Conservation (phyloP, 192 early-diverging fungal genomes). For the Mortierella hygrophila region DNA sequence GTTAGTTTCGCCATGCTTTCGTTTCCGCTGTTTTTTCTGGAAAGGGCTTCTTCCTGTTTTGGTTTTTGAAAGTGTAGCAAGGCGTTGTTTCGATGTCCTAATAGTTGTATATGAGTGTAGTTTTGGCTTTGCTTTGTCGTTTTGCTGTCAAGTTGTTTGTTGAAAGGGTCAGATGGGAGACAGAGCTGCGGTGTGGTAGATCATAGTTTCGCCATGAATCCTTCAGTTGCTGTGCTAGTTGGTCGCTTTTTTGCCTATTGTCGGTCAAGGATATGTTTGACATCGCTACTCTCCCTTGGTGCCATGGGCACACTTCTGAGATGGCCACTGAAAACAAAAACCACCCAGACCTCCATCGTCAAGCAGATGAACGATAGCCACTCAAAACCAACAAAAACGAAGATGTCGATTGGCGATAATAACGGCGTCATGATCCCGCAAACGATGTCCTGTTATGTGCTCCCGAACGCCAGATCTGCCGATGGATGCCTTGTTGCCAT, state of each 20-base stretch:
- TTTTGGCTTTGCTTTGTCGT: neutral
- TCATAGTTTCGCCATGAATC: constrained; percentile 42
- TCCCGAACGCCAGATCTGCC: neutral
- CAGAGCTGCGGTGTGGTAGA: neutral
- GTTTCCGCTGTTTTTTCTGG: neutral
- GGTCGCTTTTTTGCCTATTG: neutral
- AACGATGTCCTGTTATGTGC: neutral
- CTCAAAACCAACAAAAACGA: neutral
- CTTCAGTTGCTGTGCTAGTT: neutral
- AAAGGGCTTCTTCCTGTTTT: neutral
- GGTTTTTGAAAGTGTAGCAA: neutral
- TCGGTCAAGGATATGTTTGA: neutral
- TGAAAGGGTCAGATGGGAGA: neutral
- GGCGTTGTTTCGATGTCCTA: neutral
- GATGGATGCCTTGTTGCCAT: constrained; percentile 25
- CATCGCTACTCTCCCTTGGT: neutral
- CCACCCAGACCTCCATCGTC: neutral
- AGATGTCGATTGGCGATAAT: neutral
- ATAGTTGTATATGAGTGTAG: neutral
- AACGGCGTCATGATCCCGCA: neutral
- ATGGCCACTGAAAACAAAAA: neutral
- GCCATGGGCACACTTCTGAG: neutral
- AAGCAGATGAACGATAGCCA: neutral
- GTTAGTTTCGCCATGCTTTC: constrained; percentile 29
- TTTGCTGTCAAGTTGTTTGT: neutral